A percentile compares a stretch with the other conserved stretches of the same genome.
Conservation (phyloP, 2,329 filamentous ascomycete genomes). For the Ceratocystis papillata region DNA sequence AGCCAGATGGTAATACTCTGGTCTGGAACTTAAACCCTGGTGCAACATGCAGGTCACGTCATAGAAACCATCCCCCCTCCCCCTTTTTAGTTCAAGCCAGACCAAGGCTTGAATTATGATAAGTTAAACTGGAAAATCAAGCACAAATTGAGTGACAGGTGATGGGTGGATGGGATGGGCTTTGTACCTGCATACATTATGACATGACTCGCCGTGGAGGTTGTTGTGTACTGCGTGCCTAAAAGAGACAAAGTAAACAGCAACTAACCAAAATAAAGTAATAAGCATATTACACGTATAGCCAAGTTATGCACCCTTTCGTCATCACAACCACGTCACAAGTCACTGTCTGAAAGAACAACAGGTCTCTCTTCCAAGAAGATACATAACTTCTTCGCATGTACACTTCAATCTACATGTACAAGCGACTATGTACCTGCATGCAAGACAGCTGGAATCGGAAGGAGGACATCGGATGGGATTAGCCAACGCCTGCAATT, state of each 20-base stretch:
- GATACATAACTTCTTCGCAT: neutral
- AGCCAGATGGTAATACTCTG: neutral
- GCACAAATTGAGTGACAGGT: neutral
- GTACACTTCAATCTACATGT: too few species aligned
- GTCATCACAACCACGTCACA: too few species aligned
- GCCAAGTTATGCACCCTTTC: too few species aligned
- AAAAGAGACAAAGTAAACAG: slow-evolving; percentile 5
- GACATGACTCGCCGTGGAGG: neutral
- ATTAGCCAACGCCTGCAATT: neutral
- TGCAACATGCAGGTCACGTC: neutral
- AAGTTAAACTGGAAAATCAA: neutral
- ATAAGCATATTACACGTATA: neutral
- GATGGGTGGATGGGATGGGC: neutral
- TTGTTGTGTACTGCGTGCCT: neutral
- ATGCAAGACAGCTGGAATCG: neutral
- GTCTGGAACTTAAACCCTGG: neutral
- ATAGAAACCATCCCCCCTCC: neutral
- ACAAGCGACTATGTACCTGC: neutral
- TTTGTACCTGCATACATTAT: neutral
- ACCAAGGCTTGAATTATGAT: neutral
- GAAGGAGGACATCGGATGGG: neutral
- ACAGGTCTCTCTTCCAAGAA: neutral
- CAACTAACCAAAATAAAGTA: neutral
- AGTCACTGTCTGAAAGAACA: neutral
- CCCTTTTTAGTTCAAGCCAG: neutral